Conservation (phyloP, 2,329 filamentous ascomycete genomes). For the Scopulariopsis brevicaulis region DNA sequence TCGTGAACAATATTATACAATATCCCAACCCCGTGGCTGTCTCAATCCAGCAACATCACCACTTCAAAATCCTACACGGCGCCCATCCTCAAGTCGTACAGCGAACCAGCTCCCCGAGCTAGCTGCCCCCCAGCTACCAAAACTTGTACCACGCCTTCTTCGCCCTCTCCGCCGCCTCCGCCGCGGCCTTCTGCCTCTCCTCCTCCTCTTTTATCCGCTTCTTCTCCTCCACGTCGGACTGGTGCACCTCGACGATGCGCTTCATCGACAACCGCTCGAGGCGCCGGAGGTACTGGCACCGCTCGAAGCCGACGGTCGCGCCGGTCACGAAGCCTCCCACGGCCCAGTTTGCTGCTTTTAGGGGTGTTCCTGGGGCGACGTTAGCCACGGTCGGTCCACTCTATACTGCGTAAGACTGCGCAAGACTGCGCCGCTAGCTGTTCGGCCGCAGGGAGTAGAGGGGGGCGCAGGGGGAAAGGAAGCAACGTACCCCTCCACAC, state of each 20-base stretch:
- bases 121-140: constrained; percentile 25
- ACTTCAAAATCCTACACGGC: not conserved
- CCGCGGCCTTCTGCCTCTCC: constrained; percentile 17
- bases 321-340: constrained; percentile 63
- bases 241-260: constrained; percentile 64
- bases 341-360: constrained; percentile 71
- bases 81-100: not conserved
- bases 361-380: constrained; percentile 28
- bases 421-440: not conserved
- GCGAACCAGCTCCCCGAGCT: not conserved
- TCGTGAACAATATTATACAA: not conserved
- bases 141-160: constrained; percentile 42
- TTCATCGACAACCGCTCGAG: constrained; percentile 77
- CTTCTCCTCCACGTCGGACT: constrained; percentile 32
- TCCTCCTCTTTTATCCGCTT: constrained; percentile 27
- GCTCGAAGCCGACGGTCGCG: constrained; percentile 69
- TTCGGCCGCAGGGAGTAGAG: not conserved
- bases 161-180: constrained; percentile 18
- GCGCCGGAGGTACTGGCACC: constrained; percentile 64
- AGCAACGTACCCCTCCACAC: constrained; percentile 59
- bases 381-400: not conserved
- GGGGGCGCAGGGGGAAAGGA: not conserved
- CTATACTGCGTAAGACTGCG: not conserved
- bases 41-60: not conserved
- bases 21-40: not conserved